Base-by-base conservation (phyloP, 805 yeast genomes). In the Saturnispora besseyi region DNA sequence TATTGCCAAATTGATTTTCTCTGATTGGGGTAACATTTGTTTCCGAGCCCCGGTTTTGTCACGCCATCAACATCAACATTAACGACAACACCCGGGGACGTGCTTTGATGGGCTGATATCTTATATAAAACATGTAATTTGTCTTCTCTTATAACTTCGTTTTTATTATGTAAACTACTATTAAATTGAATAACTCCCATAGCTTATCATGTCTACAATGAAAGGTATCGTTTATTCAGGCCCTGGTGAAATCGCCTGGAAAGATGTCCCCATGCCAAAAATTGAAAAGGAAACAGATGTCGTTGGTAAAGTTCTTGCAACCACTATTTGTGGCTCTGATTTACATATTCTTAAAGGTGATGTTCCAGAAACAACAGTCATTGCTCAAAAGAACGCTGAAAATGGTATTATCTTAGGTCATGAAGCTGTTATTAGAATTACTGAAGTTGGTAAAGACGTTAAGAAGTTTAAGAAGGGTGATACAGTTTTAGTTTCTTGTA, bases 321-420 rank as follows among this genome's bases (percentile, higher is more conserved):
- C 84, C 1, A 82, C 85, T 7, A 79, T 81, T 43, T 81, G 85
- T 61, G 85, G 85, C 40, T 70, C 82, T 2, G 86, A 81, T 59
- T 68, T 81, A 50, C 85, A 79, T 60, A 81, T 79, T 60, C 68
- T 75, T 48, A 74, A 77, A 46, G 87, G 86, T 44, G 76, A 76
- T 53, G 81, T 78, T 48, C 79, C 79, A 15, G 79, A 78, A 58
- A 67, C 71, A 21, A 62, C 69, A 2, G 77, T 73, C 22, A n/a
- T 55, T 26, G 66, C 65, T 4, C 36, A 53, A 10, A 34, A 49
- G 22, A 41, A 50, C 15, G 55, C 56, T 3, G 57, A 51, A 2
- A 55, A 54, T 42, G 67, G 67, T 30, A 48, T 63, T n/a, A 55
- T 62, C 44, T 66, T 81, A 58, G 87, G 87, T 26, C 86, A 81